Evolutionary conservation across 225 moss, liverwort and hornwort species (phyloP).

Genomic region (Rhytidiadelphus loreus): DNA sequence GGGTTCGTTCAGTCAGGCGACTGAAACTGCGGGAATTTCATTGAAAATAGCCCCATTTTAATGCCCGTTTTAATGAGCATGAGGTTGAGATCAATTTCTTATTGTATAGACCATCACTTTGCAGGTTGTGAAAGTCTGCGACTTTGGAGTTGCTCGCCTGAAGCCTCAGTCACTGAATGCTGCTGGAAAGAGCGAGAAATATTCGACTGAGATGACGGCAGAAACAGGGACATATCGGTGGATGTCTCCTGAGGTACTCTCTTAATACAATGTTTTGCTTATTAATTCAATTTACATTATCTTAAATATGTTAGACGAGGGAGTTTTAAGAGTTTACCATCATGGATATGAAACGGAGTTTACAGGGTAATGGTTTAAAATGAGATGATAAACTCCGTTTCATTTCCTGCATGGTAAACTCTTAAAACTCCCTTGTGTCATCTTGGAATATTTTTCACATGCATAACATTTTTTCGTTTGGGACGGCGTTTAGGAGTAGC

Average conservation of each 20-base stretch:
- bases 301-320: not conserved
- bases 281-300: not conserved
- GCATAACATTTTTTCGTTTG: not conserved
- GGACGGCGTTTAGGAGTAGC: not conserved
- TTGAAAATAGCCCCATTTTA: not conserved
- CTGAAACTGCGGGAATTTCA: not conserved
- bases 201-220: conserved; percentile 81
- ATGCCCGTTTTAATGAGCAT: not conserved
- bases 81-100: not conserved
- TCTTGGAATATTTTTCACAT: not conserved
- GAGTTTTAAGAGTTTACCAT: not conserved
- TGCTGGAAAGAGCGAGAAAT: conserved; percentile 37
- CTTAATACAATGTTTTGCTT: not conserved
- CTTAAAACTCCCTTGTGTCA: too few relatives aligned
- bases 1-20: not conserved
- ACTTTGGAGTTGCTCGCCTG: conserved; percentile 88
- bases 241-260: conserved; percentile 82
- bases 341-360: not conserved
- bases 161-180: conserved; percentile 54
- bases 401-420: too few relatives aligned
- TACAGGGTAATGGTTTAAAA: too few relatives aligned
- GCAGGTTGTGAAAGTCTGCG: conserved; percentile 93
- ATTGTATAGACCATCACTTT: not conserved
- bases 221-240: conserved; percentile 92
- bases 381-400: too few relatives aligned